These are phyloP conservation scores for Rubroshorea leprosula DNA, from an alignment of 345 rosid genomes.

Conservation along the genomic window DNA sequence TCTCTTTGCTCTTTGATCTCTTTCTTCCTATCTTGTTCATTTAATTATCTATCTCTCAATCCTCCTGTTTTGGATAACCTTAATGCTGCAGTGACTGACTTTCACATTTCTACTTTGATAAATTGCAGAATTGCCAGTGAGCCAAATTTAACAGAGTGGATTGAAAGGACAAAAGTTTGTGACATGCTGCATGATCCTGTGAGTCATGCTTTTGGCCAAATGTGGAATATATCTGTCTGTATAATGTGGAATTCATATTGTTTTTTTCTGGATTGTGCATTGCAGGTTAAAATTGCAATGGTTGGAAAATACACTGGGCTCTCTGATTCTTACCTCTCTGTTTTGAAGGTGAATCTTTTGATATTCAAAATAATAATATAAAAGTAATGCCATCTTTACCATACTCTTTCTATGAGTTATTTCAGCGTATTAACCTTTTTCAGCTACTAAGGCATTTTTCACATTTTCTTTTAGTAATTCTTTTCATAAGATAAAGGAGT, in stretches of 20 bases:
- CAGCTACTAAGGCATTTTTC: no score
- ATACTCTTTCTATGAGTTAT: no score
- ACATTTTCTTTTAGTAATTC: no score
- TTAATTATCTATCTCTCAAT: no score
- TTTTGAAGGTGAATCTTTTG: slow-evolving; percentile 84
- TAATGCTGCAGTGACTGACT: slow-evolving; percentile 3
- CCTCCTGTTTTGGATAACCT: background rate
- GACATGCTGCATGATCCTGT: slow-evolving; percentile 45
- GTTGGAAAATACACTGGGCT: slow-evolving; percentile 94
- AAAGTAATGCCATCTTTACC: no score
- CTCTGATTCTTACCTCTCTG: slow-evolving; percentile 88
- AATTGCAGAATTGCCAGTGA: slow-evolving; percentile 51
- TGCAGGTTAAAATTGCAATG: slow-evolving; percentile 86
- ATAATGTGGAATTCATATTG: no score
- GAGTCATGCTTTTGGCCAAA: slow-evolving; percentile 31
- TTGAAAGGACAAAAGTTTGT: slow-evolving; percentile 63
- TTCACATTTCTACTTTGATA: slow-evolving; percentile 5
- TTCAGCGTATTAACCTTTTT: no score
- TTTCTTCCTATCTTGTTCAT: no score
- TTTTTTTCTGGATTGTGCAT: no score
- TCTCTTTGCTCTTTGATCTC: slow-evolving; percentile 3
- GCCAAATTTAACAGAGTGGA: slow-evolving; percentile 77
- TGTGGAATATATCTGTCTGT: no score
- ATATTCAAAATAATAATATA: no score
- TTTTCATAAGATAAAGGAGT: no score